Conservation (phyloP, 371 early-diverging fungal species). For the Apophysomyces trapeziformis region DNA sequence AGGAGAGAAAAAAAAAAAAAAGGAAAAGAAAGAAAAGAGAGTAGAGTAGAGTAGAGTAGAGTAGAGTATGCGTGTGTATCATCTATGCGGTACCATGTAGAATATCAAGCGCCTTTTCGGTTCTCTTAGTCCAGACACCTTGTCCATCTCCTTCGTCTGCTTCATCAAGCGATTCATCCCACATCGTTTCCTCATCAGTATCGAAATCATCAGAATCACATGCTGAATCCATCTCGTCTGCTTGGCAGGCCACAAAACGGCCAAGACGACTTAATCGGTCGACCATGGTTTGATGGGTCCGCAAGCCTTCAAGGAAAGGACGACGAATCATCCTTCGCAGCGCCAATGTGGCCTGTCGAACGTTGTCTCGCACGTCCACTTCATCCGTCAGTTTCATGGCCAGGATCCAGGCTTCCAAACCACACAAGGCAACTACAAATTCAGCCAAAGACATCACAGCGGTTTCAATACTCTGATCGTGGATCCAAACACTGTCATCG, state of each 20-base stretch:
- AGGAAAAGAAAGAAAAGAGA: not conserved
- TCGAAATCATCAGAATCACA: slow-evolving; percentile 32
- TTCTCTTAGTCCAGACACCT: slow-evolving; percentile 17
- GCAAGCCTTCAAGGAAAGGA: slow-evolving; percentile 35
- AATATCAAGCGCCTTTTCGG: slow-evolving; percentile 38
- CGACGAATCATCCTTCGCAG: slow-evolving; percentile 43
- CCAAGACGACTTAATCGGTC: slow-evolving; percentile 35
- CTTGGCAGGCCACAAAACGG: slow-evolving; percentile 29
- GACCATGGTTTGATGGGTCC: slow-evolving; percentile 35
- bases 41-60: not conserved
- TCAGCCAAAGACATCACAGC: slow-evolving; percentile 42
- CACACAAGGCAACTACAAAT: slow-evolving; percentile 41
- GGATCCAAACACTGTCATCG: not conserved
- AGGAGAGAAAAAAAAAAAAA: slow-evolving; percentile 9
- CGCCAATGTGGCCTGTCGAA: slow-evolving; percentile 28
- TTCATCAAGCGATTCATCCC: slow-evolving; percentile 11
- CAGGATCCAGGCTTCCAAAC: slow-evolving; percentile 49
- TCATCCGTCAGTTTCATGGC: slow-evolving; percentile 30
- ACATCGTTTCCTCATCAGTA: slow-evolving; percentile 9
- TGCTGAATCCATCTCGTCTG: slow-evolving; percentile 31
- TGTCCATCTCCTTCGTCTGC: slow-evolving; percentile 12
- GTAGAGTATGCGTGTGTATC: not conserved
- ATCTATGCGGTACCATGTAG: slow-evolving; percentile 37
- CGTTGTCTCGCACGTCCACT: slow-evolving; percentile 25
- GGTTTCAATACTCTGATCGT: slow-evolving; percentile 34